A percentile compares a stretch with the other conserved stretches of the same genome.
phyloP scores from a whole-genome alignment of 176 grass and related monocot genomes.

The Pharus latifolius region DNA sequence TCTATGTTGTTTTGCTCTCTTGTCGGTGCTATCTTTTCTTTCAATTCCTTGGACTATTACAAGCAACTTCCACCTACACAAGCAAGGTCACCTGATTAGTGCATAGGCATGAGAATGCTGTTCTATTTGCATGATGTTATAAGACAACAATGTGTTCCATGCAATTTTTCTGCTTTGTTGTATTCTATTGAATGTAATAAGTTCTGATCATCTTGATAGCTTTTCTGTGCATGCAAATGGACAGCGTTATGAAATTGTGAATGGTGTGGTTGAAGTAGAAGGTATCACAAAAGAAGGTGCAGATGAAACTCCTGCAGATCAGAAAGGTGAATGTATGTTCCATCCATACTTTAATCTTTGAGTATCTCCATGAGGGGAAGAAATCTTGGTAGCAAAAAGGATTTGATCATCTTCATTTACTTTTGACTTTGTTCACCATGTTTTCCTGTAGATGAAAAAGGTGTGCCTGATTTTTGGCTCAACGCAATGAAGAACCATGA shows the following conservation, averaged over 20 bases:
- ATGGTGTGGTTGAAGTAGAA: constrained; percentile 69
- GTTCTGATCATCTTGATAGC: not conserved
- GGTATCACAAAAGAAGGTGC: constrained; percentile 38
- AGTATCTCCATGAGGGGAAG: not conserved
- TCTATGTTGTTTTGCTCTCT: not conserved
- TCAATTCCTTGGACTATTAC: not conserved
- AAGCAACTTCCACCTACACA: not conserved
- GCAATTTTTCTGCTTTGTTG: not conserved
- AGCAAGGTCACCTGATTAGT: not conserved
- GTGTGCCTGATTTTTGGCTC: constrained; percentile 94
- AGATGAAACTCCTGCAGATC: constrained; percentile 34
- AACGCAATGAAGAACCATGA: constrained; percentile 93
- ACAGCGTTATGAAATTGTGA: constrained; percentile 87
- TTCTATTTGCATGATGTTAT: not conserved
- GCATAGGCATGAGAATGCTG: not conserved
- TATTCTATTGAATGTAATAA: not conserved
- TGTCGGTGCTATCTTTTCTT: not conserved
- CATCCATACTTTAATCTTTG: not conserved
- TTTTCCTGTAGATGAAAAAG: constrained; percentile 42
- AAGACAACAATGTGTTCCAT: not conserved
- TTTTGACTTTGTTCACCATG: not conserved
- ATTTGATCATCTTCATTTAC: not conserved
- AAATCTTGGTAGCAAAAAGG: not conserved
- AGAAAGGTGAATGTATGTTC: constrained; percentile 16
- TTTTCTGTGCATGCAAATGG: constrained; percentile 14